Evolutionary conservation across 202 grass and related monocot species (phyloP).

Genomic region (Cymbopogon flexuosus): DNA sequence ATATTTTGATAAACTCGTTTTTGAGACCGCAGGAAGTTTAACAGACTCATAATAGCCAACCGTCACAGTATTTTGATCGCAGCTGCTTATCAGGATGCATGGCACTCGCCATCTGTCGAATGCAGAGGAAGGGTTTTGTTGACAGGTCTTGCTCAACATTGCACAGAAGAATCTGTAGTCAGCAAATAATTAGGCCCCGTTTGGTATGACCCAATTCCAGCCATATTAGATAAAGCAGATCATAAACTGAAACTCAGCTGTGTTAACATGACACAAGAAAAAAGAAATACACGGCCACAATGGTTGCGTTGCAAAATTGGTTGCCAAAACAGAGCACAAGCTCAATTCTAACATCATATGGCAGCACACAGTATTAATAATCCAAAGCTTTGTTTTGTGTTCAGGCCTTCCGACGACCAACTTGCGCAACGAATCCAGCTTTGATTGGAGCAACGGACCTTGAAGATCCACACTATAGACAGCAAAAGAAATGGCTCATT

Average conservation of each 20-base stretch:
- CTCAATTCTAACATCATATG: background rate
- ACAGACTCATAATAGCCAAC: too few species aligned
- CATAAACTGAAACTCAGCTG: background rate
- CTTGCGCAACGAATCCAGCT: constrained; percentile 83
- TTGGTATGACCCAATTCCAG: background rate
- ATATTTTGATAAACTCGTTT: too few species aligned
- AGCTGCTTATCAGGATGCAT: background rate
- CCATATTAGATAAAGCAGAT: background rate
- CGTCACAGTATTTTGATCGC: background rate
- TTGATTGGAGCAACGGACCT: constrained; percentile 90
- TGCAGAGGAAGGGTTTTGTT: background rate
- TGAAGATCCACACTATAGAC: constrained; percentile 73
- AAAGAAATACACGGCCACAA: background rate
- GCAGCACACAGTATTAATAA: background rate
- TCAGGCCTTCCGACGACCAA: constrained; percentile 48
- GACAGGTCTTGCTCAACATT: background rate
- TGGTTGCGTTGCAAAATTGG: constrained; percentile 19
- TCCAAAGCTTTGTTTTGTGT: constrained; percentile 4
- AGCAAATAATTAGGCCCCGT: background rate
- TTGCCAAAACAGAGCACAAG: background rate
- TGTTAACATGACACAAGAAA: constrained; percentile 2
- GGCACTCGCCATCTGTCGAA: background rate
- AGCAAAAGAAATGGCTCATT: background rate
- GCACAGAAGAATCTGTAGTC: background rate
- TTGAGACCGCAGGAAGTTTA: too few species aligned